phyloP scores from a whole-genome alignment of 306 rosid species.

The Cucurbita ficifolia region DNA sequence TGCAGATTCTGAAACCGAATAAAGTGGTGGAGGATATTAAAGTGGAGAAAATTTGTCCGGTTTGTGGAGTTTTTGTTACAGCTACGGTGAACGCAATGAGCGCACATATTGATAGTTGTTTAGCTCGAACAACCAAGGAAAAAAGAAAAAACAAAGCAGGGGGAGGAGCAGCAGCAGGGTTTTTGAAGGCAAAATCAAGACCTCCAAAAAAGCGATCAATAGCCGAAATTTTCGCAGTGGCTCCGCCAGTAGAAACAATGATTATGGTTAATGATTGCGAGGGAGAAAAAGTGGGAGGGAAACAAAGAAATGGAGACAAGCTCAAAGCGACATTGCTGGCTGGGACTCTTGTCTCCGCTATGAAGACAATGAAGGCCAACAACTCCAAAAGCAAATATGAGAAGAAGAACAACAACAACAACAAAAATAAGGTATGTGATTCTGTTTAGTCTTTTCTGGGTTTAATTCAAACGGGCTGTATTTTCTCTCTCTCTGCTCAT shows the following conservation, averaged over 20 bases:
- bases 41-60: slow-evolving; percentile 51
- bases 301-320: not conserved
- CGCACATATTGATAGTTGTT: slow-evolving; percentile 52
- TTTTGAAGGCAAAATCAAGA: slow-evolving; percentile 33
- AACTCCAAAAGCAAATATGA: slow-evolving; percentile 25
- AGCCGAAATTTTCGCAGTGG: slow-evolving; percentile 68
- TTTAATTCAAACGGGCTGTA: not conserved
- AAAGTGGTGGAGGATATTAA: slow-evolving; percentile 17
- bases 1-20: slow-evolving; percentile 32
- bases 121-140: slow-evolving; percentile 28
- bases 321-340: not conserved
- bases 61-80: slow-evolving; percentile 42
- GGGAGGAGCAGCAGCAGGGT: slow-evolving; percentile 9
- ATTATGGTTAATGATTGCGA: slow-evolving; percentile 5
- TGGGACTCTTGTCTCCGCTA: slow-evolving; percentile 12
- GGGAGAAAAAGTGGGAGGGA: slow-evolving; percentile 6
- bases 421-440: slow-evolving; percentile 45
- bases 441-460: not conserved
- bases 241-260: slow-evolving; percentile 47
- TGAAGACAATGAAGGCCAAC: slow-evolving; percentile 11
- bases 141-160: slow-evolving; percentile 18
- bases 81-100: slow-evolving; percentile 46
- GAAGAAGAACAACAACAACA: slow-evolving; percentile 6
- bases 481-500: slow-evolving; percentile 25
- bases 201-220: slow-evolving; percentile 72